Evolutionary conservation across 2,329 filamentous ascomycete species (phyloP), one percentile per base, ranked within the genome.

Genomic region (Fonsecaea multimorphosa): DNA sequence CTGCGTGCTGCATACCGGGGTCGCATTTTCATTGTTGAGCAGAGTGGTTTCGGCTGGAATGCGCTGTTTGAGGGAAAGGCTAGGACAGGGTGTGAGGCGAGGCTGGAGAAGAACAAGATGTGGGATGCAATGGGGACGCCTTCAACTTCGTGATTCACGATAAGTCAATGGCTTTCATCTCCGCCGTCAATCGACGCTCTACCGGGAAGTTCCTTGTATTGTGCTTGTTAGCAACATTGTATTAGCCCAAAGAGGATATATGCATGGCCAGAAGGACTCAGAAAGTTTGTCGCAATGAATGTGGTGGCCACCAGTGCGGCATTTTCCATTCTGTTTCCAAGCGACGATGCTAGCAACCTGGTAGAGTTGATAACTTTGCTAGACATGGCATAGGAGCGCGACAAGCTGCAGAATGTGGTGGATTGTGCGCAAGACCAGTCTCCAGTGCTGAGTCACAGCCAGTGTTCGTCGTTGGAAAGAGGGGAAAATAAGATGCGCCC

Each of bases 381-480:
- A 22, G 44, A 49, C 44, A 19, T 49, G 44, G 44, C 8, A 49
- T 49, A 24, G 44, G 11, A 49, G 19, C 44, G 19, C 44, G 19
- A 49, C 19, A 49, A 12, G 19, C 22, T 49, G 44, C 44, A 49
- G 22, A 9, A 24, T 49, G 3, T 49, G 40, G 36, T 29, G 22
- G 29, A 34, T 22, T 44, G 19, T 22, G 24, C 56, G 32, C n/a
- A 32, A 32, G n/a, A 6, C 27, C 11, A n/a, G 56, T 31, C 56
- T 27, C 14, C 36, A 32, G 19, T 12, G 58, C 58, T 60, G 58
- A 60, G 46, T 53, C 57, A 59, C 58, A 38, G n/a, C 44, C 31
- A 24, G 44, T 24, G 9, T 19, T 54, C 27, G 52, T 31, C 24
- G 24, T n/a, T 19, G 51, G n/a, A n/a, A 54, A 32, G 27, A 31